Conservation (phyloP, 2,329 filamentous ascomycete species). For the Fusarium metavorans region DNA sequence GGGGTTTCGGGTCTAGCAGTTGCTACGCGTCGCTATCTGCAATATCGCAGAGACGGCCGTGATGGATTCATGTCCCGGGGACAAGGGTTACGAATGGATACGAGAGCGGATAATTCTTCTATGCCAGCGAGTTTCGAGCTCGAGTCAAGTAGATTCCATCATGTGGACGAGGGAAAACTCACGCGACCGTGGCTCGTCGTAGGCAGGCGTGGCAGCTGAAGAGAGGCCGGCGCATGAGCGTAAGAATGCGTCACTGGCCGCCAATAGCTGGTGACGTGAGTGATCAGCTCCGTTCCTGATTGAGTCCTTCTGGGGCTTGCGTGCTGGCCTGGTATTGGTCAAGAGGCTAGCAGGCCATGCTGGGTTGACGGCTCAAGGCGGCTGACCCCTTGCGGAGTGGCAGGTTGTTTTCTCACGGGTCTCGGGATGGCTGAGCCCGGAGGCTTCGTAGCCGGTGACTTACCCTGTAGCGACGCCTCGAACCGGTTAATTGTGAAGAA, state of each 20-base stretch:
- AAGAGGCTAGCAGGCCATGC: neutral
- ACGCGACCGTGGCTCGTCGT: conserved; percentile 36
- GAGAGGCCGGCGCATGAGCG: conserved; percentile 32
- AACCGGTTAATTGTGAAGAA: conserved; percentile 6
- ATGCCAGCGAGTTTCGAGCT: neutral
- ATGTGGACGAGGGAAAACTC: conserved; percentile 40
- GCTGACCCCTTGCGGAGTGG: neutral
- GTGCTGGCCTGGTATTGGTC: neutral
- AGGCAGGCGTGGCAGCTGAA: conserved; percentile 39
- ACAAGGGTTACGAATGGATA: neutral
- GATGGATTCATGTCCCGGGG: conserved; percentile 1
- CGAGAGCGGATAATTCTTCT: neutral
- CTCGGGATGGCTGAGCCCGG: neutral
- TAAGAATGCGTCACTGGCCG: conserved; percentile 42
- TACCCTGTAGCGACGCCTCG: conserved; percentile 29
- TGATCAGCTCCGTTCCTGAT: conserved; percentile 38
- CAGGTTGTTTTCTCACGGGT: neutral
- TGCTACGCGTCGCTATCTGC: conserved; percentile 20
- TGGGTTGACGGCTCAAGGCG: neutral
- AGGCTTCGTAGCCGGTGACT: conserved; percentile 24
- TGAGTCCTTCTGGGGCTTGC: conserved; percentile 26
- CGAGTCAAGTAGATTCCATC: conserved; percentile 29
- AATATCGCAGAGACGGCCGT: conserved; percentile 15
- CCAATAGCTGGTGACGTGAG: conserved; percentile 40
- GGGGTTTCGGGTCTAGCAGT: conserved; percentile 1